These are phyloP conservation scores for Willaertia magna DNA, from an alignment of 208 protist genomes.

Conservation along the genomic window DNA sequence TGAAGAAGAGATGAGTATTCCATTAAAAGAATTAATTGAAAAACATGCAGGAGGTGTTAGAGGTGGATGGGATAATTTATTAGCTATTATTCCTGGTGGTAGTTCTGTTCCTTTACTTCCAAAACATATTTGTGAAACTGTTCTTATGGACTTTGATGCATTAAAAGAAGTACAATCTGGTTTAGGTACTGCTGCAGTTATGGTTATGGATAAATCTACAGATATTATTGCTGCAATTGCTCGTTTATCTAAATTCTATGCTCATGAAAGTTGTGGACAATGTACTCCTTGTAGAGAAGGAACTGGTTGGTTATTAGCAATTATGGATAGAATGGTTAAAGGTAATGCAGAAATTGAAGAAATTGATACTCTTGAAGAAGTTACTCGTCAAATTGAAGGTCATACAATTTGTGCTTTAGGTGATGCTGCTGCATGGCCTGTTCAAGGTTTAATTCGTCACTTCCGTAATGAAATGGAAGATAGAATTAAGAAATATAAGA, in stretches of 20 bases:
- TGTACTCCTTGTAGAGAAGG: slow-evolving; percentile 97
- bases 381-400: slow-evolving; percentile 92
- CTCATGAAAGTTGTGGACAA: slow-evolving; percentile 91
- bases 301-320: slow-evolving; percentile 81
- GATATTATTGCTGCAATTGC: slow-evolving; percentile 89
- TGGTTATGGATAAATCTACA: slow-evolving; percentile 96
- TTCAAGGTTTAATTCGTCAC: slow-evolving; percentile 92
- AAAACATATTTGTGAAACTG: slow-evolving; percentile 77
- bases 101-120: slow-evolving; percentile 89
- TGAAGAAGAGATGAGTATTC: slow-evolving; percentile 97
- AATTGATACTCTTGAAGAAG: slow-evolving; percentile 91
- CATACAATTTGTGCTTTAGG: slow-evolving; percentile 97
- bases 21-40: slow-evolving; percentile 89
- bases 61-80: slow-evolving; percentile 96
- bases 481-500: slow-evolving; percentile 56
- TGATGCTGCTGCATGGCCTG: slow-evolving; percentile 93
- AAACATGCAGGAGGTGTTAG: slow-evolving; percentile 85
- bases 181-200: slow-evolving; percentile 95
- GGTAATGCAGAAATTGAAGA: slow-evolving; percentile 90
- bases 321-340: slow-evolving; percentile 88
- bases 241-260: slow-evolving; percentile 90
- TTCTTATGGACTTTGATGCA: slow-evolving; percentile 96
- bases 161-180: slow-evolving; percentile 75
- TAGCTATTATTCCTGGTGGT: slow-evolving; percentile 90
- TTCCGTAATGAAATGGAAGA: slow-evolving; percentile 87